Base-by-base conservation (phyloP, 352 stramenopile genomes). In the Saprolegnia parasitica region DNA sequence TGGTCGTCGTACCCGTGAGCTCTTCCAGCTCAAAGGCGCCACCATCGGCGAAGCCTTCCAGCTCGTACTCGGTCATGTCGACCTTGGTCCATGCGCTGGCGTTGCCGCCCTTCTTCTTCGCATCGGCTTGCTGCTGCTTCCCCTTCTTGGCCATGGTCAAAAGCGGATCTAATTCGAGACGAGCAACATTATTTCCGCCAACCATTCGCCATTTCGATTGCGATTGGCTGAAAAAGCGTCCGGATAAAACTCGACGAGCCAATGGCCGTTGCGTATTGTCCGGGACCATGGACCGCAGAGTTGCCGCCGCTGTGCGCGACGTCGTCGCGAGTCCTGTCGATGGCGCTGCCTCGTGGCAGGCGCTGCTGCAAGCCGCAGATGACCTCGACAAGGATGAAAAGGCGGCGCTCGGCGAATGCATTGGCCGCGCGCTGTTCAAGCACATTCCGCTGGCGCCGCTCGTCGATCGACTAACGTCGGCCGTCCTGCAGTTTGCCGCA, bases 1-100 rank as follows among this genome's bases (percentile, higher is more conserved):
- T 5, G 4, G 45, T 49, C 40, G 13, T 56, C 71, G 63, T 65
- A 88, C 79, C 80, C 24, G 83, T 92, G 35, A 95, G 83, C 72
- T 94, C 87, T 67, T 95, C 87, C 50, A 95, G 57, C 50, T 93
- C 86, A 42, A 91, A 93, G 35, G 82, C 83, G 50, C 80, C 90
- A 57, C 87, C 87, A 66, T 95, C 87, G 55, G 91, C 86, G 71
- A 94, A 95, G 29, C 87, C 87, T 37, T 95, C 79, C 56, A 95
- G 52, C 68, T 89, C 71, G 58, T 92, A 77, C 26, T 91, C 81
- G 35, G 87, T 73, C 52, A 94, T 79, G 67, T 95, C 75, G 42
- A 95, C 76, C 35, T 83, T 85, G 13, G 79, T 56, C 87, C 87
- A 95, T 9, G 79, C 76, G 24, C 64, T 63, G 56, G 20, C 56